A percentile compares a stretch with the other conserved stretches of the same genome.
Evolutionary conservation across 352 stramenopile genomes (phyloP).

Genomic region (Phytopythium montanum): DNA sequence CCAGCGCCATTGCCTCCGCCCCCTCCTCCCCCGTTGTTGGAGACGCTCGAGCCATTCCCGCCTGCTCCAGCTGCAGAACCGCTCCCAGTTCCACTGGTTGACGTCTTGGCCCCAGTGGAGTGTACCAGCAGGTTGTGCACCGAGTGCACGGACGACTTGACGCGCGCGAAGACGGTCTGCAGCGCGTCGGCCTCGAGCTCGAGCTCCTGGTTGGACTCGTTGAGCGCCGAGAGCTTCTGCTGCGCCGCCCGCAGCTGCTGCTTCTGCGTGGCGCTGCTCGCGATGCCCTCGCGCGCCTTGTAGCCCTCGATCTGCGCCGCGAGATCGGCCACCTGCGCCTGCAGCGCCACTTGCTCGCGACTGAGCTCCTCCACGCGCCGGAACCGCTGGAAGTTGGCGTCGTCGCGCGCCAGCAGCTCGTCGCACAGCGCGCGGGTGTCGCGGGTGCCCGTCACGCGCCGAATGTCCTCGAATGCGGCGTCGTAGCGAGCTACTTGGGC

Average conservation of each 20-base stretch:
- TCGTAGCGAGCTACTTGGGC: constrained; percentile 56
- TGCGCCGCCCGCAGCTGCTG: constrained; percentile 42
- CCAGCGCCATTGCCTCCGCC: background rate
- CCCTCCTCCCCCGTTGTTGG: background rate
- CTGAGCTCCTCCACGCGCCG: constrained; percentile 69
- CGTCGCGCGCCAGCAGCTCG: constrained; percentile 55
- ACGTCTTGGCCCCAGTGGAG: constrained; percentile 35
- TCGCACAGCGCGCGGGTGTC: constrained; percentile 46
- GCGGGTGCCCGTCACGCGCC: constrained; percentile 43
- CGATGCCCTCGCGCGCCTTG: constrained; percentile 63
- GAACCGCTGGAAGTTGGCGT: constrained; percentile 80
- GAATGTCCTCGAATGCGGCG: constrained; percentile 57
- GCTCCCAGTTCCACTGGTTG: background rate
- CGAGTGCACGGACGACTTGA: constrained; percentile 73
- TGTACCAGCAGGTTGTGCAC: constrained; percentile 68
- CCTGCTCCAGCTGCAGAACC: background rate
- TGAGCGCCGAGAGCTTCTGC: constrained; percentile 27
- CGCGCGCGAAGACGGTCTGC: constrained; percentile 39
- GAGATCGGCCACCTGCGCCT: constrained; percentile 32
- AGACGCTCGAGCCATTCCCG: background rate
- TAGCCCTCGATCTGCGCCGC: constrained; percentile 51
- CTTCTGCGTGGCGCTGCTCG: constrained; percentile 53
- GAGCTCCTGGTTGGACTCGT: constrained; percentile 38
- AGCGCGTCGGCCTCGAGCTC: constrained; percentile 60
- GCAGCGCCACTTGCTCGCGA: constrained; percentile 34